Evolutionary conservation across 2,329 filamentous ascomycete species (phyloP).

Genomic region (Sordariomycetes sp.): DNA sequence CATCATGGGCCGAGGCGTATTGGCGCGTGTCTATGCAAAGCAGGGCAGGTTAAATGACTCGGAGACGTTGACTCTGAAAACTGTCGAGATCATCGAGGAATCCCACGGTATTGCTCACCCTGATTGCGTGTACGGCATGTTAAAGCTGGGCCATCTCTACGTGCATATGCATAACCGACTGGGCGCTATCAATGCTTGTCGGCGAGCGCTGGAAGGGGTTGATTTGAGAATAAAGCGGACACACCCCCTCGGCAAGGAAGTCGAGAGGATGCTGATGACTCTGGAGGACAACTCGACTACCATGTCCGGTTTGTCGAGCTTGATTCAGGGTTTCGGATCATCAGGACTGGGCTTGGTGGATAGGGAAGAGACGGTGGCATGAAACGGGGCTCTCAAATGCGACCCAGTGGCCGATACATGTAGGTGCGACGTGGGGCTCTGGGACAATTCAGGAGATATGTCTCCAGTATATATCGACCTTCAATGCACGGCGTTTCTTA

Average conservation of each 20-base stretch:
- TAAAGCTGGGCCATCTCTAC: background rate
- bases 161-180: background rate
- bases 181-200: background rate
- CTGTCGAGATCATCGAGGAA: background rate
- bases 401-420: too few relatives aligned
- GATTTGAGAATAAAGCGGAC: background rate
- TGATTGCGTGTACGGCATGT: background rate
- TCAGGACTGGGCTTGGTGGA: too few relatives aligned
- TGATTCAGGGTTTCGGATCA: too few relatives aligned
- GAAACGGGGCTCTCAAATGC: too few relatives aligned
- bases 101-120: background rate
- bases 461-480: too few relatives aligned
- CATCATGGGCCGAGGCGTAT: background rate
- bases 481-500: too few relatives aligned
- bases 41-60: background rate
- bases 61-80: background rate
- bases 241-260: background rate
- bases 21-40: background rate
- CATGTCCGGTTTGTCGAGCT: background rate
- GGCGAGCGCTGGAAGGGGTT: background rate
- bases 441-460: too few relatives aligned
- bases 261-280: background rate
- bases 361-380: too few relatives aligned
- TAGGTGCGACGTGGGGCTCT: too few relatives aligned
- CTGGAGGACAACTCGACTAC: background rate